Base-by-base conservation (phyloP, 345 rosid species). In the Gynandropsis gynandra region DNA sequence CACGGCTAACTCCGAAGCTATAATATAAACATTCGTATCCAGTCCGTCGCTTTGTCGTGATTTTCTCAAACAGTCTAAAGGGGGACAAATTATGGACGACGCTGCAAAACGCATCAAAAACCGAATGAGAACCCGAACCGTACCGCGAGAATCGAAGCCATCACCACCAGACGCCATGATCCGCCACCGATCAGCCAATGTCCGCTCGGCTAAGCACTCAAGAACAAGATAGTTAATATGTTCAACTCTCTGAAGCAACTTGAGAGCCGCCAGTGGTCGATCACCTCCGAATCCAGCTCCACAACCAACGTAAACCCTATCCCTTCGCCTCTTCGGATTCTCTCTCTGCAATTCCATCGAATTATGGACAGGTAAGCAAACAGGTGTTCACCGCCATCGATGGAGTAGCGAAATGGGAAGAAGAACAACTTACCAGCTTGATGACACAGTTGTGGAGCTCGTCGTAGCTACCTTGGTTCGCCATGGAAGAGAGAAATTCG, bases 241-340 rank as follows among this genome's bases (percentile, higher is more conserved):
- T 48, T 68, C 47, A 17, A 78, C 90, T 59, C 89, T 70, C 63
- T 72, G 73, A 45, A 89, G 95, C 76, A 89, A 61, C 77, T 80
- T 89, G 15, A 80, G 78, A 33, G 95, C 95, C 0, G 88, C 90
- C 42, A 54, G 4, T 39, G 94, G 87, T 61, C 97, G 72, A 73
- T 86, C 90, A 10, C 97, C 94, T 27, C 76, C 88, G 65, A 89
- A 89, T 35, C 95, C 94, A 66, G 97, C 95, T n/a, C 97, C 95
- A 54, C 97, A 89, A 33, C 97, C 97, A 16, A 86, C 69, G 64
- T 56, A 71, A 20, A 86, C 90, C 64, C 73, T 75, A 19, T 83
- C 83, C 54, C 68, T 74, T 32, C 85, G 66, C 59, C 78, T 77
- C 47, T 35, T 48, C n/a, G 83, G 87, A 48, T 75, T 75, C 56